A percentile compares a stretch with the other conserved stretches of the same genome.
phyloP scores from a whole-genome alignment of 371 early-diverging fungal species.

The Rhizopus delemar region DNA sequence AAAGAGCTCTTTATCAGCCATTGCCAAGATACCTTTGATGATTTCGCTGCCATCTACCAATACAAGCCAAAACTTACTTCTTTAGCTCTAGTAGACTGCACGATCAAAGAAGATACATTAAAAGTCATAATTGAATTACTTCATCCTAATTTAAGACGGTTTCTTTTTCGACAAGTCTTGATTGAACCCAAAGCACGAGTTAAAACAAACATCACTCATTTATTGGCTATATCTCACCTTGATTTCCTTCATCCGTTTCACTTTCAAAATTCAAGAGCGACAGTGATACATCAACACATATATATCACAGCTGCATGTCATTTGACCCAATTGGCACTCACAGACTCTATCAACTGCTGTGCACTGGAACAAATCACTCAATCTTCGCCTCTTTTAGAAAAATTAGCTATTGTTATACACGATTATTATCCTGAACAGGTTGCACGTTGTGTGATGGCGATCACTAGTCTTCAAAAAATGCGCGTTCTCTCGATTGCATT shows the following conservation, averaged over 20 bases:
- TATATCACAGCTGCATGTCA: slow-evolving; percentile 19
- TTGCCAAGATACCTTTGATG: slow-evolving; percentile 50
- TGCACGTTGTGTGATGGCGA: slow-evolving; percentile 18
- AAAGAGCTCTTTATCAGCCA: slow-evolving; percentile 42
- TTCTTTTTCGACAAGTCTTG: slow-evolving; percentile 38
- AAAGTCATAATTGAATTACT: slow-evolving; percentile 16
- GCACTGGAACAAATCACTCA: slow-evolving; percentile 23
- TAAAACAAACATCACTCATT: slow-evolving; percentile 8
- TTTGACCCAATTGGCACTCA: slow-evolving; percentile 38
- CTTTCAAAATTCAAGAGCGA: slow-evolving; percentile 20
- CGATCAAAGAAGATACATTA: slow-evolving; percentile 37
- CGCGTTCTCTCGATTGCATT: slow-evolving; percentile 42
- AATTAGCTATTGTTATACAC: slow-evolving; percentile 42
- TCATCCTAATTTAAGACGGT: slow-evolving; percentile 11
- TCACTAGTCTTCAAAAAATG: slow-evolving; percentile 22
- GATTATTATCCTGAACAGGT: slow-evolving; percentile 31
- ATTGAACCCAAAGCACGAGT: slow-evolving; percentile 25
- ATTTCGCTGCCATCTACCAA: slow-evolving; percentile 35
- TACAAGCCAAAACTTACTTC: slow-evolving; percentile 29
- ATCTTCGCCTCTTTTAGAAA: slow-evolving; percentile 34
- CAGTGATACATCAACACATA: slow-evolving; percentile 23
- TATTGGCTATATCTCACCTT: not conserved
- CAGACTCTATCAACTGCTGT: slow-evolving; percentile 33
- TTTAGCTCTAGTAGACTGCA: slow-evolving; percentile 40
- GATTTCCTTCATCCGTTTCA: slow-evolving; percentile 19